Evolutionary conservation across 2,329 filamentous ascomycete genomes (phyloP), one percentile per base, ranked within the genome.

Genomic region (Neobulgaria alba): DNA sequence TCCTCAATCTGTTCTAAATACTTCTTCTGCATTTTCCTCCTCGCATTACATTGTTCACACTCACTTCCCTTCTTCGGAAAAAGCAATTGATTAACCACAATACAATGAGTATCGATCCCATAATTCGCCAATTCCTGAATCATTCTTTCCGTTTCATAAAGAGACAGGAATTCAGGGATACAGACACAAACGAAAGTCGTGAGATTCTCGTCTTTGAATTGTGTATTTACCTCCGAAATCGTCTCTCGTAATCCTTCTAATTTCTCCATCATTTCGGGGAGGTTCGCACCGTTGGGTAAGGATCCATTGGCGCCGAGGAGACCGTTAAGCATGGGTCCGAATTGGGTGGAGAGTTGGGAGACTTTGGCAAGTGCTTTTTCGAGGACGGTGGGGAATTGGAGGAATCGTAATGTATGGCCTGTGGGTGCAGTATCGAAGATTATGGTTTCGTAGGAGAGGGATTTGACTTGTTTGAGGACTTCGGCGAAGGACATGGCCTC

Each of bases 401-500:
- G 78, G 75, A 98, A 98, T 57, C 92, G 90, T 46, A 98, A 81
- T 2, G 92, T 98, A 73, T 98, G 92, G 54, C 92, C 92, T 12
- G 92, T 98, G 12, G 92, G 92, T 3, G 92, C 92, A 23, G 92
- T 98, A 65, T 98, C 92, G 75, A 98, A 98, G 64, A 98, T 86
- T 68, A 98, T 96, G 58, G 90, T 87, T 65, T 96, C 92, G 75
- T 98, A 98, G 36, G 88, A 94, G 61, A 96, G 84, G 30, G 87
- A 94, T 69, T 96, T 96, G 69, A 98, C 92, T 67, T 98, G 92
- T 67, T 98, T 98, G 58, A 98, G 76, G 50, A 98, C 92, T 69
- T 98, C 92, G 62, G 92, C 92, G 61, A 98, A 98, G 42, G 89
- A 95, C 92, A 98, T 98, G 63, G 92, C 92, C 67, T 98, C 92